A percentile compares a stretch with the other conserved stretches of the same genome.
phyloP scores from a whole-genome alignment of 441 rosid species.

The Pelargonium hybrid region DNA sequence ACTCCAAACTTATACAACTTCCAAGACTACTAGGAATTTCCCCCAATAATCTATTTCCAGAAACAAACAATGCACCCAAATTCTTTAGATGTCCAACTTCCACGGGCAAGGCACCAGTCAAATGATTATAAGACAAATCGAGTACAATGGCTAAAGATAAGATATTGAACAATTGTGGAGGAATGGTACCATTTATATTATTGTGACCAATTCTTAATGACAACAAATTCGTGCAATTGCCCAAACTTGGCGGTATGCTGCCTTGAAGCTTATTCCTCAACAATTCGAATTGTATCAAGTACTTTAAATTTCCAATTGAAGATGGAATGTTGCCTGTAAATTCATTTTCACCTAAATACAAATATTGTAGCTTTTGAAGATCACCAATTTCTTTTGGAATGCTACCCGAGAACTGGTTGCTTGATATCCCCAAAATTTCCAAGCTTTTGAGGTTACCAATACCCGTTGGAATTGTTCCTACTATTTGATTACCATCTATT shows the following conservation, averaged over 20 bases:
- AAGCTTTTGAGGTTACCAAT: constrained; percentile 11
- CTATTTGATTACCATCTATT: not conserved
- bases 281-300: not conserved
- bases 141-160: not conserved
- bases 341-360: not conserved
- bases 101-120: constrained; percentile 14
- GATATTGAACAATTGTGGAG: constrained; percentile 22
- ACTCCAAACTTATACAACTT: constrained; percentile 12
- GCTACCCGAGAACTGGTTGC: no score
- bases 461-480: constrained; percentile 8
- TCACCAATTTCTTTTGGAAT: no score
- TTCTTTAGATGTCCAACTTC: constrained; percentile 10
- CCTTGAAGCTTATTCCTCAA: not conserved
- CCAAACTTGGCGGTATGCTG: constrained; percentile 9
- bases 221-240: constrained; percentile 2
- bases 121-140: not conserved
- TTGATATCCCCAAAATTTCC: no score
- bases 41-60: constrained; percentile 14
- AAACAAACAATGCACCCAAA: not conserved
- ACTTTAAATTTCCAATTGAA: constrained; percentile 3
- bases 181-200: constrained; percentile 18
- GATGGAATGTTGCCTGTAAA: constrained; percentile 5
- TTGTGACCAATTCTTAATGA: constrained; percentile 3
- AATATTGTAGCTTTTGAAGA: no score
- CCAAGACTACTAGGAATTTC: constrained; percentile 18